Conservation (phyloP, 805 yeast species). For the Wickerhamomyces chaumierensis region DNA sequence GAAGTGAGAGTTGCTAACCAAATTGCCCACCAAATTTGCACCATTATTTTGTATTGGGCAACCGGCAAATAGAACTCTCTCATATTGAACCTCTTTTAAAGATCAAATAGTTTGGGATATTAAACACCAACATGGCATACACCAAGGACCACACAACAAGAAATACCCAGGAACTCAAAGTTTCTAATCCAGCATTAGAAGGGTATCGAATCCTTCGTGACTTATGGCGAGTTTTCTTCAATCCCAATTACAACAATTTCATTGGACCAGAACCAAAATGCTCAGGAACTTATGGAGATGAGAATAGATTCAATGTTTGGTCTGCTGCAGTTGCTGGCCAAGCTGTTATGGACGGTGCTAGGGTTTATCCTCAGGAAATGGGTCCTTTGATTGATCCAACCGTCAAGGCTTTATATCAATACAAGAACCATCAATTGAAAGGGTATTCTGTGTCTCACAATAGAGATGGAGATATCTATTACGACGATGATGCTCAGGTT, state of each 20-base stretch:
- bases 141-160: background rate
- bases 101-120: too few relatives aligned
- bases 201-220: constrained; percentile 14
- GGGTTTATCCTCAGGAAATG: constrained; percentile 35
- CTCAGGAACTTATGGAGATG: constrained; percentile 37
- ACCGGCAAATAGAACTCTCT: too few relatives aligned
- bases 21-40: too few relatives aligned
- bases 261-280: constrained; percentile 16
- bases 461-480: constrained; percentile 51
- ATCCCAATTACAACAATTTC: constrained; percentile 13
- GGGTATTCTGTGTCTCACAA: constrained; percentile 61
- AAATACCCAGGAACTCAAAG: constrained; percentile 2
- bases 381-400: constrained; percentile 43
- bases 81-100: too few relatives aligned
- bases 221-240: constrained; percentile 17
- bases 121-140: background rate
- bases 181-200: constrained; percentile 15
- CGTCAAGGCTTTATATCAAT: constrained; percentile 35
- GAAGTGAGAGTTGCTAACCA: too few relatives aligned
- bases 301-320: constrained; percentile 55
- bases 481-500: constrained; percentile 70
- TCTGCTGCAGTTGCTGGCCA: constrained; percentile 56
- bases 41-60: too few relatives aligned
- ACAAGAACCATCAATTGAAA: constrained; percentile 35
- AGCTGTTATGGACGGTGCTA: constrained; percentile 56